phyloP scores from a whole-genome alignment of 2,329 filamentous ascomycete species.

The Coniella vitis region DNA sequence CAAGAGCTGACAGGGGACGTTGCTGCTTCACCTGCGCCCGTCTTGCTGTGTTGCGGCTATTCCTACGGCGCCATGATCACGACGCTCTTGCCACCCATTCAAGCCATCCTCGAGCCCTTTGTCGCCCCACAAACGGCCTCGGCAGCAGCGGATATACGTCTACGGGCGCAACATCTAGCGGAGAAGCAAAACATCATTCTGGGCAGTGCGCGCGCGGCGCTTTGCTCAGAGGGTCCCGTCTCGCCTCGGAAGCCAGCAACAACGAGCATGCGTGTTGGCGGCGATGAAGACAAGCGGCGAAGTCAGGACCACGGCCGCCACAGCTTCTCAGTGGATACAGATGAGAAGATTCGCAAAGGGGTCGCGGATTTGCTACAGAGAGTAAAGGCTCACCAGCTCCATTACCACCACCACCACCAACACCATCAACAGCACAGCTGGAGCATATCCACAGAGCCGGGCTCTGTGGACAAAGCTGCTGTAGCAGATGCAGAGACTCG shows the following conservation, averaged over 20 bases:
- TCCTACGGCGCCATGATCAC: slow-evolving; percentile 87
- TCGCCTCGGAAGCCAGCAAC: slow-evolving; percentile 18
- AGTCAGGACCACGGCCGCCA: slow-evolving; percentile 31
- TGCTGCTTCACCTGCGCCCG: no score
- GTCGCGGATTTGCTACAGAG: slow-evolving; percentile 42
- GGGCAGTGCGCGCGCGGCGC: slow-evolving; percentile 28
- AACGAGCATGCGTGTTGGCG: slow-evolving; percentile 40
- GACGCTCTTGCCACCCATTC: slow-evolving; percentile 59
- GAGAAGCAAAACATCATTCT: slow-evolving; percentile 50
- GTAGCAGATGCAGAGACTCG: slow-evolving; percentile 16
- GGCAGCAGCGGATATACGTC: slow-evolving; percentile 59
- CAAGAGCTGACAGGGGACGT: slow-evolving; percentile 8
- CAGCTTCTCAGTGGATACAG: slow-evolving; percentile 32
- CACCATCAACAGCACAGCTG: slow-evolving; percentile 11
- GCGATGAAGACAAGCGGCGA: slow-evolving; percentile 37
- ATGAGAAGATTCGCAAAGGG: slow-evolving; percentile 40
- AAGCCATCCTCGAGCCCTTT: slow-evolving; percentile 55
- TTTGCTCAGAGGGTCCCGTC: slow-evolving; percentile 21
- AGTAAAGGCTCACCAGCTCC: slow-evolving; percentile 27
- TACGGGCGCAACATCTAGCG: slow-evolving; percentile 63
- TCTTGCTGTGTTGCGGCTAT: slow-evolving; percentile 78
- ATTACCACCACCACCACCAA: slow-evolving; percentile 16
- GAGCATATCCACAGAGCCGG: not conserved
- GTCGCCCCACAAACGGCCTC: slow-evolving; percentile 44
- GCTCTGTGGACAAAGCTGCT: not conserved